A percentile compares a stretch with the other conserved stretches of the same genome.
Conservation (phyloP, 805 yeast species). For the Metschnikowia cerradonensis region DNA sequence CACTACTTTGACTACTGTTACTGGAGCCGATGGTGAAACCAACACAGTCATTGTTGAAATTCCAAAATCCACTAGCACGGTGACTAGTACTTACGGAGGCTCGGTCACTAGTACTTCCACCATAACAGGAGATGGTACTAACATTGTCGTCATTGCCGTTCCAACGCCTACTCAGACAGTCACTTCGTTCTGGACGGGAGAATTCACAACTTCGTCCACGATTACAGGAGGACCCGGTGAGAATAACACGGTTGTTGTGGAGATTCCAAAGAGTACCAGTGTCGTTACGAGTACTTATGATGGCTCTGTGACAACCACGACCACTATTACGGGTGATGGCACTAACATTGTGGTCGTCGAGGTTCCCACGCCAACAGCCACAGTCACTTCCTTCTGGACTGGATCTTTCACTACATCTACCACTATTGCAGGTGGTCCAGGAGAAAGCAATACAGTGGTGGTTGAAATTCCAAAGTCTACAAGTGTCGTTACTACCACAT, state of each 20-base stretch:
- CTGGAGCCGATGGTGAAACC: slow-evolving; percentile 3
- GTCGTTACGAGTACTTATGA: no score
- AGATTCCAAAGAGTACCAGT: no score
- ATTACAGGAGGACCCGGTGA: no score
- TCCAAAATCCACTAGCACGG: slow-evolving; percentile 9
- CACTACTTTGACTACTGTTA: slow-evolving; percentile 5
- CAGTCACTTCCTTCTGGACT: slow-evolving; percentile 10
- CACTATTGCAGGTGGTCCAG: slow-evolving; percentile 6
- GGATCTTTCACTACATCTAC: slow-evolving; percentile 4
- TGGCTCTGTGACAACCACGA: slow-evolving; percentile 1
- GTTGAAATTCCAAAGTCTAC: slow-evolving; percentile 5
- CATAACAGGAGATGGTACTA: neutral
- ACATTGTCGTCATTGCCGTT: slow-evolving; percentile 8
- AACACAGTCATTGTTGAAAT: slow-evolving; percentile 11
- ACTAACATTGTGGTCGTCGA: slow-evolving; percentile 17
- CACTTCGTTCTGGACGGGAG: slow-evolving; percentile 6
- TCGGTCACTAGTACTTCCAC: slow-evolving; percentile 2
- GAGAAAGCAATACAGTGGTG: slow-evolving; percentile 8
- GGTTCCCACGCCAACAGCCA: slow-evolving; percentile 4
- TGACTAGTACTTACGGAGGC: neutral
- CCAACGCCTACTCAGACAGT: slow-evolving; percentile 12
- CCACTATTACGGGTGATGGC: slow-evolving; percentile 2
- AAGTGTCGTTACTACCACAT: slow-evolving; percentile 11
- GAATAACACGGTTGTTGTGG: no score
- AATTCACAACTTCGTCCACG: slow-evolving; percentile 7